Base-by-base conservation (phyloP, 331 rosid genomes). In the Telfairia occidentalis region DNA sequence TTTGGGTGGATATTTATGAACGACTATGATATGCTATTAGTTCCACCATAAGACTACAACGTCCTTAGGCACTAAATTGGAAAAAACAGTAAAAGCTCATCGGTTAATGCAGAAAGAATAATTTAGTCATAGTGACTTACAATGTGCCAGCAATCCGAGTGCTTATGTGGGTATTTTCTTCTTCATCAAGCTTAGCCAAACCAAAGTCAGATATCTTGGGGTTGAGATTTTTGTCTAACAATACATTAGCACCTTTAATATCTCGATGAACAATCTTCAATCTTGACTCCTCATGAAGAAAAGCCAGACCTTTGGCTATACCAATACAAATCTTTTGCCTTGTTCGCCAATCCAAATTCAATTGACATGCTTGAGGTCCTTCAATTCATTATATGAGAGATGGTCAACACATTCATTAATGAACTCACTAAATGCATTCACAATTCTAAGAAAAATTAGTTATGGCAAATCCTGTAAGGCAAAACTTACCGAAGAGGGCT, bases 231-330 rank as follows among this genome's bases (percentile, higher is more conserved):
- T 26, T 13, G 59, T 81, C 81, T 26, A 81, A 34, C 43, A 81
- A 6, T 35, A 77, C 55, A 54, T 81, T 77, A 0, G 78, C 64
- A 7, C 76, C 46, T 61, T 81, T 77, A 43, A 77, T 81, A 55
- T 81, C 84, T 64, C 84, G 55, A 29, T 81, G 84, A n/a, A 81
- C 84, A 52, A 81, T 35, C 80, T 77, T 81, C 71, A 81, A 32
- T 64, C 61, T 5, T 21, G 84, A 81, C 53, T 81, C 84, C 50
- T 81, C 84, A 37, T 77, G 84, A 40, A 81, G 16, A 73, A 59
- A 77, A 43, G 81, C 76, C 81, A 81, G 2, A 43, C 81, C 84
- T 46, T 43, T 81, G 46, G 81, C 81, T 52, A 81, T 73, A 32
- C 81, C 81, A 32, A 77, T 15, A 72, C 84, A 81, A 40, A 81